Evolutionary conservation across 495 filamentous ascomycete species (phyloP).

Genomic region (Podospora tetraspora): DNA sequence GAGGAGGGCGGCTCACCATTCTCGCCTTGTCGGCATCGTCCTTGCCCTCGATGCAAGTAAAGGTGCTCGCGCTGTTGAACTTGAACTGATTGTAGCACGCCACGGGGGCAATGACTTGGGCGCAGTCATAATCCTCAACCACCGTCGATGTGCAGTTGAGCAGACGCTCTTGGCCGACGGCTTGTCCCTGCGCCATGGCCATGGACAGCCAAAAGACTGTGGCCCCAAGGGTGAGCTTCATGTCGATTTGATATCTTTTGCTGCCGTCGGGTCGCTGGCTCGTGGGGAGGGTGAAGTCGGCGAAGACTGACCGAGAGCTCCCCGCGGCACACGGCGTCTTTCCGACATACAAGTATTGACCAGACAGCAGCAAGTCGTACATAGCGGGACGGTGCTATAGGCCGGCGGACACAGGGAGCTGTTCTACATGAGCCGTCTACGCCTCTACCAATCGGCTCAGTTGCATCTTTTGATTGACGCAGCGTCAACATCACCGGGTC

Average conservation of each 20-base stretch:
- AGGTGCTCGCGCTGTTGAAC: constrained; percentile 32
- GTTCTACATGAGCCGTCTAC: constrained; percentile 14
- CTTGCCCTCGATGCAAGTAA: constrained; percentile 37
- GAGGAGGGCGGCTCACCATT: not conserved
- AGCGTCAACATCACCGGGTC: not conserved
- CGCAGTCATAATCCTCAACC: constrained; percentile 35
- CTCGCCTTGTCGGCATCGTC: constrained; percentile 16
- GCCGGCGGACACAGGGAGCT: constrained; percentile 12
- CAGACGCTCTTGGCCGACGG: not conserved
- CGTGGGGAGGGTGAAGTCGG: not conserved
- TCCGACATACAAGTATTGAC: not conserved
- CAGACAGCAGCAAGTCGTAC: constrained; percentile 17
- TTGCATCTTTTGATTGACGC: constrained; percentile 9
- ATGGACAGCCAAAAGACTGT: constrained; percentile 23
- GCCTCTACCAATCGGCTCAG: constrained; percentile 6
- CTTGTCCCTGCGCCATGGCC: constrained; percentile 23
- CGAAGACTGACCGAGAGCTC: not conserved
- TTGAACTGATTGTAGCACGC: constrained; percentile 44
- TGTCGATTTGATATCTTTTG: constrained; percentile 10
- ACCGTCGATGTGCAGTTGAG: constrained; percentile 34
- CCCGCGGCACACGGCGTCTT: not conserved
- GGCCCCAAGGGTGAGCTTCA: constrained; percentile 28
- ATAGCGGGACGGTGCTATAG: constrained; percentile 18
- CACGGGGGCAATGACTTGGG: constrained; percentile 38
- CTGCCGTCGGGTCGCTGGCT: not conserved